Conservation (phyloP, 2,329 filamentous ascomycete genomes). For the Fusarium goolgardi region DNA sequence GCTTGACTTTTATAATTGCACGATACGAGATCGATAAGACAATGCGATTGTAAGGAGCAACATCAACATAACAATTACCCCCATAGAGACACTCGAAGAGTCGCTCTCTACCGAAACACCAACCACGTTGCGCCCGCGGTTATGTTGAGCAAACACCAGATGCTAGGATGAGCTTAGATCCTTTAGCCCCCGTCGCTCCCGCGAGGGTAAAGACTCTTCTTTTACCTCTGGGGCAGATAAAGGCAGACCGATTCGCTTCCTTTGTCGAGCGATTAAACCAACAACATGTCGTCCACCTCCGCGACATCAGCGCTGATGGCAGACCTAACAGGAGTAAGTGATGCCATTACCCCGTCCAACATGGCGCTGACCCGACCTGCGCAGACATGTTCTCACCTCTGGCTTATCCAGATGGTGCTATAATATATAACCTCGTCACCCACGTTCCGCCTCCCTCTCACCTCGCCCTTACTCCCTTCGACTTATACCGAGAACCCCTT, state of each 20-base stretch:
- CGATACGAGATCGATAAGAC: slow-evolving; percentile 4
- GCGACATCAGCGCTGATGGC: slow-evolving; percentile 86
- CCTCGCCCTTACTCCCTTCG: slow-evolving; percentile 85
- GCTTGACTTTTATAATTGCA: slow-evolving; percentile 12
- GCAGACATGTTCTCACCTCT: slow-evolving; percentile 93
- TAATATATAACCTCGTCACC: slow-evolving; percentile 89
- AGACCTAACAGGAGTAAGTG: slow-evolving; percentile 83
- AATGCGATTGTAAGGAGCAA: slow-evolving; percentile 35
- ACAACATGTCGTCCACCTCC: slow-evolving; percentile 84
- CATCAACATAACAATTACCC: slow-evolving; percentile 7
- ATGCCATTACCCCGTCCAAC: slow-evolving; percentile 11
- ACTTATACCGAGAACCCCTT: slow-evolving; percentile 86
- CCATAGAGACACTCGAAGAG: slow-evolving; percentile 27
- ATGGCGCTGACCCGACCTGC: slow-evolving; percentile 35
- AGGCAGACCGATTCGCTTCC: slow-evolving; percentile 78
- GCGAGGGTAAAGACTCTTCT: slow-evolving; percentile 90
- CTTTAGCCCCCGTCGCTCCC: slow-evolving; percentile 89
- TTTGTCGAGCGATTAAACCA: slow-evolving; percentile 82
- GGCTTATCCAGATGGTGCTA: slow-evolving; percentile 84
- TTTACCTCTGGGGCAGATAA: slow-evolving; percentile 88
- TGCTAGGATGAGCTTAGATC: slow-evolving; percentile 85
- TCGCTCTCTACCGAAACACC: slow-evolving; percentile 34
- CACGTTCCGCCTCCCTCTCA: slow-evolving; percentile 84
- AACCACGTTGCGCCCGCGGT: slow-evolving; percentile 41
- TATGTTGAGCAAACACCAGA: slow-evolving; percentile 53